Evolutionary conservation across 495 filamentous ascomycete species (phyloP).

Genomic region (Penicillium subrubescens): DNA sequence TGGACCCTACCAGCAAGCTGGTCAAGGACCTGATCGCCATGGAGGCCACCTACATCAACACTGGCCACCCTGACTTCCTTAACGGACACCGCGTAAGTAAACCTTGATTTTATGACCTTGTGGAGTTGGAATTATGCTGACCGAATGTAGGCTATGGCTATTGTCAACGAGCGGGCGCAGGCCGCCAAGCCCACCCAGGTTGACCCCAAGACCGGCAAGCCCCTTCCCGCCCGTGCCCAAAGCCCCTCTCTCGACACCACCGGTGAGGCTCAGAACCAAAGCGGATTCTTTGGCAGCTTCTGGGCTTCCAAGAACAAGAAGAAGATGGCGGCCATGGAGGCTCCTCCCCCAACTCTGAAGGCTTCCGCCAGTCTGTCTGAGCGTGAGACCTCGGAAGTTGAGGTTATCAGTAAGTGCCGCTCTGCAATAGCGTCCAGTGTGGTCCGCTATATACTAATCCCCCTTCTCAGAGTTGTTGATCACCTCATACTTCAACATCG

Average conservation of each 20-base stretch:
- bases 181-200: constrained; percentile 88
- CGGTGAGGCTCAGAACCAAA: constrained; percentile 57
- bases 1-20: constrained; percentile 97
- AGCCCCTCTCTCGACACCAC: constrained; percentile 64
- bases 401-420: constrained; percentile 89
- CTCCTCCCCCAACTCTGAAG: constrained; percentile 90
- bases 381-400: constrained; percentile 90
- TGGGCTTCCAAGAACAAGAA: constrained; percentile 99
- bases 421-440: background rate
- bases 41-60: constrained; percentile 98
- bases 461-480: constrained; percentile 78
- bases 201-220: constrained; percentile 98
- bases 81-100: constrained; percentile 80
- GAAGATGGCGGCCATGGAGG: constrained; percentile 99
- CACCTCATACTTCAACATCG: constrained; percentile 96
- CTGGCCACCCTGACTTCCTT: constrained; percentile 96
- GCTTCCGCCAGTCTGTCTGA: constrained; percentile 90
- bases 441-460: constrained; percentile 6
- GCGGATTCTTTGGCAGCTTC: constrained; percentile 95
- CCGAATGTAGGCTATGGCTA: constrained; percentile 78
- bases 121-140: constrained; percentile 4
- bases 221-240: constrained; percentile 73
- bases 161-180: constrained; percentile 88
- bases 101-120: constrained; percentile 2
- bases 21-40: constrained; percentile 90